Evolutionary conservation across 176 grass and related monocot genomes (phyloP), one percentile per base, ranked within the genome.

Genomic region (Oryza australiensis): DNA sequence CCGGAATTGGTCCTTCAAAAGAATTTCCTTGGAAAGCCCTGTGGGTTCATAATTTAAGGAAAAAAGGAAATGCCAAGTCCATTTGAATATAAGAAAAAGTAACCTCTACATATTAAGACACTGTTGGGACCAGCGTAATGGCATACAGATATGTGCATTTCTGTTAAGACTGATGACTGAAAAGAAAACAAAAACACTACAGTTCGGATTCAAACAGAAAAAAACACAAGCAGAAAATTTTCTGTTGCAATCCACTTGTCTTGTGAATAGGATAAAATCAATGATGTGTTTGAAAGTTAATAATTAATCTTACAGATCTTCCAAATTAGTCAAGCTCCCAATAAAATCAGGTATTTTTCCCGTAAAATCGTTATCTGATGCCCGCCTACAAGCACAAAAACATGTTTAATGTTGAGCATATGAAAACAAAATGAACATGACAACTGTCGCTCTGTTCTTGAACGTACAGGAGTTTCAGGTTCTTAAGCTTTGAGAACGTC

Each of bases 401-500:
- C 30, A 14, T 20, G 24, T 11, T 63, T 75, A 72, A 76, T 20
- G 37, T 9, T 43, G 40, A 86, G 26, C 30, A 71, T 76, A 46
- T 78, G 7, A 67, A 5, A 73, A 37, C 18, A 64, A 5, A 64
- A 71, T 41, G 43, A 27, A 13, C 22, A 75, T 27, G 28, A 26
- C 22, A 67, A 1, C 3, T 74, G 60, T 71, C 16, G 26, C 67
- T 63, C n/a, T 48, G 27, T 18, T 40, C 53, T 26, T 14, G 27
- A 35, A 41, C 75, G 48, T 91, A 97, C 92, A 97, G 27, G 3
- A 0, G 78, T 9, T 34, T 69, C 81, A 97, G 28, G 5, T 51
- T 91, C 20, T 66, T 87, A 14, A 97, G 92, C 20, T 85, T 85
- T 28, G 90, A 92, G 26, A 97, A 79, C 1, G 88, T 60, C n/a